Percentiles rank a stretch among this genome's conserved stretches.
Conservation (phyloP, 257 asterid genomes). For the Penstemon eatonii region DNA sequence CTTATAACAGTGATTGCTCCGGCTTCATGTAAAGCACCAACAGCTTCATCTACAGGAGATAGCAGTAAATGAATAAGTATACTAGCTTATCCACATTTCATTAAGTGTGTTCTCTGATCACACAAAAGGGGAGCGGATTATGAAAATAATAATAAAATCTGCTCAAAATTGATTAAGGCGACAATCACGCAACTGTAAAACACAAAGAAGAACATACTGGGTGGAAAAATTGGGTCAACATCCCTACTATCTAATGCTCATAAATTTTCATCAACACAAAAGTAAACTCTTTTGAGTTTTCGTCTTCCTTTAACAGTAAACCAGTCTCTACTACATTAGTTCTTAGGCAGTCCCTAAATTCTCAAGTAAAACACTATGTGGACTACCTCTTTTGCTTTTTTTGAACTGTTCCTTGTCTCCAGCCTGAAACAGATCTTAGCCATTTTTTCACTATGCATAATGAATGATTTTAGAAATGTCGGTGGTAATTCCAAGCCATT, state of each 20-base stretch:
- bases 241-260: background rate
- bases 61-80: background rate
- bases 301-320: background rate
- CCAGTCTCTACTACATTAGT: background rate
- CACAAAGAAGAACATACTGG: background rate
- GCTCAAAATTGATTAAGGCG: background rate
- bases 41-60: slow-evolving; percentile 59
- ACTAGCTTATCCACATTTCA: background rate
- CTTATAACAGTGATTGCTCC: slow-evolving; percentile 59
- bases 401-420: background rate
- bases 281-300: background rate
- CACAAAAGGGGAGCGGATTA: no score
- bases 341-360: background rate
- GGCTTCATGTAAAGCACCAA: slow-evolving; percentile 54
- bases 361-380: background rate
- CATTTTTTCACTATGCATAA: background rate
- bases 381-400: background rate
- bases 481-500: no score
- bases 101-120: background rate
- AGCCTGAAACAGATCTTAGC: no score
- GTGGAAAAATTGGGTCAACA: background rate
- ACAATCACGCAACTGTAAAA: background rate
- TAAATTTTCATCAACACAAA: background rate
- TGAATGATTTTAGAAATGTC: background rate
- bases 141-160: background rate